These are phyloP conservation scores for Neofusicoccum cordaticola DNA, from an alignment of 2,329 filamentous ascomycete genomes.

Conservation along the genomic window DNA sequence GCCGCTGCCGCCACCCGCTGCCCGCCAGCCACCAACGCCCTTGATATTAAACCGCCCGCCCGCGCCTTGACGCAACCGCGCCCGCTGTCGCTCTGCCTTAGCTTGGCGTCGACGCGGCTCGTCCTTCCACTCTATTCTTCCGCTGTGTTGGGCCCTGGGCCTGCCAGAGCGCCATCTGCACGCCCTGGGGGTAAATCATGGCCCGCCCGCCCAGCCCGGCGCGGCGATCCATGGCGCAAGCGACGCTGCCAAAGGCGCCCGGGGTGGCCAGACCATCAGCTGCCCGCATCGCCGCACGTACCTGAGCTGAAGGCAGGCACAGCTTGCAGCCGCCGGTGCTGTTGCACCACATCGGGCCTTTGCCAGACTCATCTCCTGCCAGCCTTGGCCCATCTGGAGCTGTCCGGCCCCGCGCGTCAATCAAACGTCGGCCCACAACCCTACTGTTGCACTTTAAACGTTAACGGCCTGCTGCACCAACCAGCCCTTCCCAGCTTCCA, in stretches of 20 bases:
- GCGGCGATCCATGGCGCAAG: not conserved
- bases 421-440: not conserved
- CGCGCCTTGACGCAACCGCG: not conserved
- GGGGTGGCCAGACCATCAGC: not conserved
- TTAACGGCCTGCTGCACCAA: not conserved
- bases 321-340: slow-evolving; percentile 3
- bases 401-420: not conserved
- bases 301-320: slow-evolving; percentile 7
- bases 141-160: not conserved
- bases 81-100: not conserved
- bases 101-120: not conserved
- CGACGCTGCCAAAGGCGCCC: not conserved
- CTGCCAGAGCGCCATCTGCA: not conserved
- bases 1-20: not conserved
- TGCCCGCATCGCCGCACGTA: not conserved
- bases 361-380: slow-evolving; percentile 16
- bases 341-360: slow-evolving; percentile 11
- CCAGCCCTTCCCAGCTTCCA: not conserved
- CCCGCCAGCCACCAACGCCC: not conserved
- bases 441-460: slow-evolving; percentile 4
- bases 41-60: not conserved
- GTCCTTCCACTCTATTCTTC: not conserved
- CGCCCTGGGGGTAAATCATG: not conserved
- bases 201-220: not conserved
- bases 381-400: not conserved